Conservation (phyloP, 2,329 filamentous ascomycete species). For the Diaporthe helianthi region DNA sequence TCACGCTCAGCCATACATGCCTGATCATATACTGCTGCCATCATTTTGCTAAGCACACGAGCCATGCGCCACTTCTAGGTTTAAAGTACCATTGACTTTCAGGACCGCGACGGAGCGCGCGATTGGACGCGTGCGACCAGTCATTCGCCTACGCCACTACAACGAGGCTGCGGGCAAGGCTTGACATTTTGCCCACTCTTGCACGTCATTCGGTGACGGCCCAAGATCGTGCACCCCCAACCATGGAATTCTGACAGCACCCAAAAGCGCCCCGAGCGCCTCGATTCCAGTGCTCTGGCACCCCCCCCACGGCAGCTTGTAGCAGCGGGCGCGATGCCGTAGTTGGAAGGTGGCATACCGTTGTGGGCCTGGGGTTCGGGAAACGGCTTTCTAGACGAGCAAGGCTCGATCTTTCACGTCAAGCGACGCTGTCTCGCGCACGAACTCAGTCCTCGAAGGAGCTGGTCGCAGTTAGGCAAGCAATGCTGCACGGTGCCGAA, state of each 20-base stretch:
- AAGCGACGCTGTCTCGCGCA: constrained; percentile 9
- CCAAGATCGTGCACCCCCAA: background rate
- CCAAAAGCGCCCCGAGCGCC: background rate
- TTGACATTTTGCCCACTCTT: background rate
- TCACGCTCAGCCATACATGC: constrained; percentile 19
- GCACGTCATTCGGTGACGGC: background rate
- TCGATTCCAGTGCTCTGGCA: background rate
- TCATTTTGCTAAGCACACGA: background rate
- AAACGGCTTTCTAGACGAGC: constrained; percentile 24
- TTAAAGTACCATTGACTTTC: background rate
- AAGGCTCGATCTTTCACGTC: constrained; percentile 2
- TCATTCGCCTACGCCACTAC: constrained; percentile 11
- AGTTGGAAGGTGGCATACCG: constrained; percentile 24
- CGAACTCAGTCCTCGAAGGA: background rate
- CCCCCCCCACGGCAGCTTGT: constrained; percentile 6
- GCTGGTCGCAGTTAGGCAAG: background rate
- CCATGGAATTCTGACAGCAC: background rate
- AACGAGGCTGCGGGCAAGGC: constrained; percentile 31
- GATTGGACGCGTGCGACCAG: background rate
- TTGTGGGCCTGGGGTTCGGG: constrained; percentile 25
- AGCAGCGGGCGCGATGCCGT: constrained; percentile 10
- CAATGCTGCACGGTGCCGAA: background rate
- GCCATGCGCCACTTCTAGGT: constrained; percentile 10
- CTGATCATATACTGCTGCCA: constrained; percentile 3
- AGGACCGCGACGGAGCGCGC: constrained; percentile 12